Base-by-base conservation (phyloP, 805 yeast species). In the Komagataella pseudopastoris region DNA sequence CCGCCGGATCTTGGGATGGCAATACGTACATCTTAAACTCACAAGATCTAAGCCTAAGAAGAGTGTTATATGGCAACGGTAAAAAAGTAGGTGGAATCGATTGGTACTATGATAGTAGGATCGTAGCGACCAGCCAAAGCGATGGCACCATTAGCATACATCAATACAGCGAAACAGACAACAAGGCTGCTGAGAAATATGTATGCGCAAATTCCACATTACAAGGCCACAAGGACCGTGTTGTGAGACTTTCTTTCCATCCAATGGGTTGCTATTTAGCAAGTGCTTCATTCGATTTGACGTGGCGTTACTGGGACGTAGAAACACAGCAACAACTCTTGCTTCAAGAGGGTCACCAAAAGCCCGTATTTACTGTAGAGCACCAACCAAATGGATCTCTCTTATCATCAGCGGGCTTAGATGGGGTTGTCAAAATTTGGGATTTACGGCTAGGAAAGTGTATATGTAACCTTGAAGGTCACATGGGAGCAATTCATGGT, bases 261-360 rank as follows among this genome's bases (percentile, higher is more conserved):
- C 95, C 95, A 1, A 57, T 68, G 3, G 80, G 81, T 1, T 56
- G 64, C 2, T 77, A 63, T 56, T 55, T 85, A 1, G 85, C 81
- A 0, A 75, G 87, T 8, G 84, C 95, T 0, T 89, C 96, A 0
- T 83, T 75, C 59, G 97, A 91, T 64, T 73, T 72, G 56, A 87
- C 96, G 0, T 91, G 96, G 96, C 76, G 88, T 54, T 63, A 88
- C 2, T 90, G 96, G 96, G 96, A 91, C 63, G 56, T 80, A 0
- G 66, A 68, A 10, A 75, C 71, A 4, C 63, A 65, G 14, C 60
- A 61, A 30, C 80, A 80, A 51, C 59, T 91, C 6, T 67, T 77
- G 45, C 70, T 77, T 53, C 98, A 91, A 63, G 96, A 88, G 60
- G 96, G 97, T 0, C 97, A 91, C 61, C 69, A 85, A 1, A 82